Base-by-base conservation (phyloP, 2,329 filamentous ascomycete genomes). In the Fusarium luffae region DNA sequence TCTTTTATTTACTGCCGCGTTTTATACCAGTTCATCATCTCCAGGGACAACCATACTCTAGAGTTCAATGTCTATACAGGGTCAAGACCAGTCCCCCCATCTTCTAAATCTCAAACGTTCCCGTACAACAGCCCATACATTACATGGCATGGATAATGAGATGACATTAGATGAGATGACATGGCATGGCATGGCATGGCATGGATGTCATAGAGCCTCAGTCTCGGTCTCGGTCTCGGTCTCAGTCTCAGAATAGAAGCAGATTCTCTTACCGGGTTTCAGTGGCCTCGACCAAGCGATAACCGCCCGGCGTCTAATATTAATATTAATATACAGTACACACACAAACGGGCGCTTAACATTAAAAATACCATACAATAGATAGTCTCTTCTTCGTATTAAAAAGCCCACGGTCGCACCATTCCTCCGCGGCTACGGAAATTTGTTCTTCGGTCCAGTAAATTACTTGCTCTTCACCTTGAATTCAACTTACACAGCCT, bases 361-460 rank as follows among this genome's bases (percentile, higher is more conserved):
- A 71, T 12, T 37, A 57, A 47, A 42, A 47, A 42, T 28, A 28
- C 32, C 50, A 42, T 28, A 30, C 10, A 44, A 42, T 19, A 41
- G 25, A 59, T 28, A 37, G 30, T 25, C 32, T 60, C 25, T 57
- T 25, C 5, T 40, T 52, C 11, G 37, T 69, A 64, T 65, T 59
- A 72, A 72, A 54, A 55, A 59, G 52, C 42, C 51, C 58, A 54
- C 46, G n/a, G 54, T 66, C 72, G 70, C 68, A 74, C 63, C 63
- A 71, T 69, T 46, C 47, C 44, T 34, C 64, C 58, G 74, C 74
- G 74, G 71, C 59, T 76, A 74, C 60, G 58, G 70, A 75, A 54
- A 76, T 76, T 65, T 70, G 62, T 61, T 61, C 66, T 68, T 74
- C 48, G 28, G 6, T 63, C 59, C 60, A 63, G 34, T 47, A 63